Conservation (phyloP, 2,329 filamentous ascomycete species). For the Claviceps humidiphila region DNA sequence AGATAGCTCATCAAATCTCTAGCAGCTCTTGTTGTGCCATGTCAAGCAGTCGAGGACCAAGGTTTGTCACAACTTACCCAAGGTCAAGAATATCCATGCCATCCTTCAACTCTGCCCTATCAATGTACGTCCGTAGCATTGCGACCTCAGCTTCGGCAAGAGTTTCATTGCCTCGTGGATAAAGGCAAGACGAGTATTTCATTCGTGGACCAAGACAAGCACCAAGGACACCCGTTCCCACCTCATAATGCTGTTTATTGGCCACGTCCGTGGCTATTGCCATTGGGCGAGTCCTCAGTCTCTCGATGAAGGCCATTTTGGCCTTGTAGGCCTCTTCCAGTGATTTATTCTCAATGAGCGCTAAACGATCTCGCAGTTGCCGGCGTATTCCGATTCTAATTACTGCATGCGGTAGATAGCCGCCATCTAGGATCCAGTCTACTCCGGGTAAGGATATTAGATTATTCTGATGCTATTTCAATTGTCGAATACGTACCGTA, state of each 20-base stretch:
- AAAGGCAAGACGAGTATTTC: slow-evolving; percentile 60
- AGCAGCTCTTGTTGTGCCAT: not conserved
- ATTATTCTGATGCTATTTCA: not conserved
- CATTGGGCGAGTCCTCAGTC: slow-evolving; percentile 47
- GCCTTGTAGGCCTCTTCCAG: slow-evolving; percentile 38
- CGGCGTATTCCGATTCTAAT: slow-evolving; percentile 53
- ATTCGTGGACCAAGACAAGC: slow-evolving; percentile 53
- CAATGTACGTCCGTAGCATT: slow-evolving; percentile 51
- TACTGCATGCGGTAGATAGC: slow-evolving; percentile 48
- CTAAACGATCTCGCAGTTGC: slow-evolving; percentile 49
- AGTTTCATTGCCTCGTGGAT: slow-evolving; percentile 48
- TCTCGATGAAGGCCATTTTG: slow-evolving; percentile 51
- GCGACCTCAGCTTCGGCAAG: slow-evolving; percentile 51
- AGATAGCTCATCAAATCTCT: not conserved
- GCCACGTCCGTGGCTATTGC: slow-evolving; percentile 54
- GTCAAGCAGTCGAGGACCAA: not conserved
- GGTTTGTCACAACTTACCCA: slow-evolving; percentile 29
- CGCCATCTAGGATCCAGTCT: slow-evolving; percentile 50
- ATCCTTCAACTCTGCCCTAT: slow-evolving; percentile 44
- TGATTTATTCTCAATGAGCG: slow-evolving; percentile 38
- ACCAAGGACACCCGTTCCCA: slow-evolving; percentile 49
- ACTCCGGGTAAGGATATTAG: not conserved
- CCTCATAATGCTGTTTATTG: slow-evolving; percentile 61
- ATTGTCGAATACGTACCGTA: slow-evolving; percentile 1
- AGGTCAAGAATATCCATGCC: slow-evolving; percentile 51